Conservation (phyloP, 768 basidiomycete genomes). For the Sarcodon aspratus region DNA sequence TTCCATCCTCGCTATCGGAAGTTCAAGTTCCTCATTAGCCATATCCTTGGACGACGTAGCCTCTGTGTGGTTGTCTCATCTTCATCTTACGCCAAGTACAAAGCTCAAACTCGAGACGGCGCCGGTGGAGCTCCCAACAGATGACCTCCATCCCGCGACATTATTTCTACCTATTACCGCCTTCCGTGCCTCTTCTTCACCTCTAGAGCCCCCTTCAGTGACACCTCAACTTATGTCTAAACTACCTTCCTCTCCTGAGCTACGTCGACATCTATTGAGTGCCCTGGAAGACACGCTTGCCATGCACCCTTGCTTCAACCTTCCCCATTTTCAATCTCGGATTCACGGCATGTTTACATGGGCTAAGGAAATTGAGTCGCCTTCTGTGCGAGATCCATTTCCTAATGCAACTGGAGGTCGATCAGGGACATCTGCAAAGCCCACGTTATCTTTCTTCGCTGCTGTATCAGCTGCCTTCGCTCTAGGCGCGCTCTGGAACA, state of each 20-base stretch:
- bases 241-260: slow-evolving; percentile 27
- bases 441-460: slow-evolving; percentile 45
- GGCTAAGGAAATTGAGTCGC: slow-evolving; percentile 20
- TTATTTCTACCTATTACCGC: slow-evolving; percentile 5
- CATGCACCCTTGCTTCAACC: slow-evolving; percentile 39
- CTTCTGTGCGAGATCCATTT: slow-evolving; percentile 6
- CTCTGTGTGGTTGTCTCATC: slow-evolving; percentile 37
- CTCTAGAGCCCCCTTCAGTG: slow-evolving; percentile 13
- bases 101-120: slow-evolving; percentile 25
- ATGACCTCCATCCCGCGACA: slow-evolving; percentile 1
- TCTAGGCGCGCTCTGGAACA: slow-evolving; percentile 35
- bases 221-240: slow-evolving; percentile 25
- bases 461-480: slow-evolving; percentile 48
- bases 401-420: not conserved
- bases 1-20: slow-evolving; percentile 25
- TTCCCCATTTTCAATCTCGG: slow-evolving; percentile 33
- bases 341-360: slow-evolving; percentile 32
- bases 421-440: slow-evolving; percentile 11
- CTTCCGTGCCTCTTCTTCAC: slow-evolving; percentile 7
- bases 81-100: slow-evolving; percentile 3
- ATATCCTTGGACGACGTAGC: slow-evolving; percentile 46
- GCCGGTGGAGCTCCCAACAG: slow-evolving; percentile 12
- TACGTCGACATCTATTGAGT: slow-evolving; percentile 25
- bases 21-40: slow-evolving; percentile 35
- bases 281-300: slow-evolving; percentile 30